Base-by-base conservation (phyloP, 2,329 filamentous ascomycete genomes). In the Canariomyces notabilis region DNA sequence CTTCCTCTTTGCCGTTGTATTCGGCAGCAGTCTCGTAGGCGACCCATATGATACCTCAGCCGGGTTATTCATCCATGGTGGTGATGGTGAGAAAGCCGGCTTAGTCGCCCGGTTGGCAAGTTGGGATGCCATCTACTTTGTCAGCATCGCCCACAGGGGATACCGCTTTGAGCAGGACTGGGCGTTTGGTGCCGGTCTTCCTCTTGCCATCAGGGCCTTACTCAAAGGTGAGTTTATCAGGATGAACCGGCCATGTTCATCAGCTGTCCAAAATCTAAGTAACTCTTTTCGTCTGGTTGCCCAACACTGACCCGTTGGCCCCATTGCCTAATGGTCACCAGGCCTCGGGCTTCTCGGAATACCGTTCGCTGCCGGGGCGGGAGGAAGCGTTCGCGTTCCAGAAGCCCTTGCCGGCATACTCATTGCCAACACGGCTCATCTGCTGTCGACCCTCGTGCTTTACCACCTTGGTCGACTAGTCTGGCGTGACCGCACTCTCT, bases 51-150 rank as follows among this genome's bases (percentile, higher is more conserved):
- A 94, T 67, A 90, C 87, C n/a, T 91, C 86, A 6, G 83, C 77
- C 6, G 74, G 75, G 32, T 59, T 74, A 67, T 61, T 69, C 53
- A 64, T 73, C 53, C 56, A 67, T 45, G 57, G 62, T 41, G 46
- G 70, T 11, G 60, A 35, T 45, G 44, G 26, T 16, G 41, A 12
- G 59, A 59, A 47, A 46, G 58, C 14, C 3, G 15, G 66, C 50
- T 57, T 85, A 2, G 64, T 72, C 16, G 66, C 74, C 26, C 79
- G 79, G 35, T 69, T 93, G 48, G 81, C 82, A 6, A 76, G 86
- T 63, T 94, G 88, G 88, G 88, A 94, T 63, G 85, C 83, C 23
- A 72, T 94, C 55, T 93, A 91, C 64, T 91, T 83, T 59, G 69
- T 83, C 48, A 75, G 80, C 54, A 64, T 72, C 36, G 78, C 85